Evolutionary conservation across 345 rosid species (phyloP).

Genomic region (Brassica rapa): DNA sequence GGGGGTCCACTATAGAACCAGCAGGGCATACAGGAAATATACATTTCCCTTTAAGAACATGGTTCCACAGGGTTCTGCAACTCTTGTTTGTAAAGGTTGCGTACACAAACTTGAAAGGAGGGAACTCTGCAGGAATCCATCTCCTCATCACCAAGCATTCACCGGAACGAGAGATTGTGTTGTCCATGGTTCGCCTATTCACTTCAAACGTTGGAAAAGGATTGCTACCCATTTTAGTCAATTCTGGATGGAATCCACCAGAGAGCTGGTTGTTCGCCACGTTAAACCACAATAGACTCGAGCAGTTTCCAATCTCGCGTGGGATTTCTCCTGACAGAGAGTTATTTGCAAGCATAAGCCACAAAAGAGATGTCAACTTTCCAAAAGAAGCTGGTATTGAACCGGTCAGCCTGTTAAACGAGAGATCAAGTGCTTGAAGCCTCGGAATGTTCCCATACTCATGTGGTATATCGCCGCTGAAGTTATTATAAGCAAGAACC

Average conservation of each 20-base stretch:
- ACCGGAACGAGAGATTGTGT: slow-evolving; percentile 56
- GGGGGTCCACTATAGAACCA: slow-evolving; percentile 42
- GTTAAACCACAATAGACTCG: slow-evolving; percentile 88
- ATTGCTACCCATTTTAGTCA: slow-evolving; percentile 62
- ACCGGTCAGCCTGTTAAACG: slow-evolving; percentile 70
- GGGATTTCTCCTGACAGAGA: slow-evolving; percentile 69
- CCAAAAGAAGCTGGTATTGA: slow-evolving; percentile 67
- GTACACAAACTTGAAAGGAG: slow-evolving; percentile 76
- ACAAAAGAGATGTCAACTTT: slow-evolving; percentile 67
- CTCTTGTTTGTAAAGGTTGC: slow-evolving; percentile 60
- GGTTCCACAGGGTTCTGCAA: slow-evolving; percentile 77
- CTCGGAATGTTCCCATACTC: slow-evolving; percentile 61
- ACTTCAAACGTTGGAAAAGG: slow-evolving; percentile 55
- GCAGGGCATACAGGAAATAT: slow-evolving; percentile 59
- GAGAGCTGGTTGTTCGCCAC: slow-evolving; percentile 76
- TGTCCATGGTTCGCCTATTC: slow-evolving; percentile 41
- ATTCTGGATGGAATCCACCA: slow-evolving; percentile 59
- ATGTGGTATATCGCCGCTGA: slow-evolving; percentile 63
- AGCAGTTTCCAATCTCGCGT: slow-evolving; percentile 67
- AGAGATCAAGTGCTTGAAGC: slow-evolving; percentile 85
- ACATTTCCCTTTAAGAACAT: slow-evolving; percentile 67
- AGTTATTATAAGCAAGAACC: slow-evolving; percentile 65
- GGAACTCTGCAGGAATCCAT: slow-evolving; percentile 94
- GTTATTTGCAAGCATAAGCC: slow-evolving; percentile 95
- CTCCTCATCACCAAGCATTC: slow-evolving; percentile 83